Percentiles rank a stretch among this genome's conserved stretches.
phyloP scores from a whole-genome alignment of 306 rosid genomes.

The Lagenaria siceraria region DNA sequence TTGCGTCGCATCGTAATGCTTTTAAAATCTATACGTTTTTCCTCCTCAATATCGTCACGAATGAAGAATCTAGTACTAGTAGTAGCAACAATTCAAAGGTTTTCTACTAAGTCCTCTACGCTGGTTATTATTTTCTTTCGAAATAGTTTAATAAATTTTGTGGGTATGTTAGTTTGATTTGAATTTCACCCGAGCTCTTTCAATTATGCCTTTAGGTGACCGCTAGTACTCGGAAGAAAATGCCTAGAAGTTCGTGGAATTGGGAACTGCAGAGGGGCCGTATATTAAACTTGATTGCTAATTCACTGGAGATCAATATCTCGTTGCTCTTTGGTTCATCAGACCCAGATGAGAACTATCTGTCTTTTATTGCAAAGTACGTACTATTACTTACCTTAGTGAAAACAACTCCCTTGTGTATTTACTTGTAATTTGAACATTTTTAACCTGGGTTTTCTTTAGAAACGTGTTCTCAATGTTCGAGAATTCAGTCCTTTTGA shows the following conservation, averaged over 20 bases:
- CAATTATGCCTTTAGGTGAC: conserved; percentile 31
- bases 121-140: background rate
- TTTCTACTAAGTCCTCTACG: background rate
- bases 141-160: no score
- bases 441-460: conserved; percentile 14
- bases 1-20: conserved; percentile 70
- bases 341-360: conserved; percentile 55
- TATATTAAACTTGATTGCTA: conserved; percentile 73
- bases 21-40: conserved; percentile 75
- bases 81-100: conserved; percentile 42
- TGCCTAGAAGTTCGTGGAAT: conserved; percentile 45
- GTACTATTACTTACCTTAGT: conserved; percentile 9
- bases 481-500: conserved; percentile 51
- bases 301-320: conserved; percentile 80
- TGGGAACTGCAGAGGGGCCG: conserved; percentile 85
- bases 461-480: conserved; percentile 69
- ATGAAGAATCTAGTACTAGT: conserved; percentile 34
- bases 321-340: conserved; percentile 67
- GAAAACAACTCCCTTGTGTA: background rate
- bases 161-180: background rate
- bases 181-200: background rate
- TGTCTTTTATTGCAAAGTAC: conserved; percentile 73
- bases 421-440: conserved; percentile 4
- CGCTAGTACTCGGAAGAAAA: conserved; percentile 56
- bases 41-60: conserved; percentile 40